phyloP scores from a whole-genome alignment of 352 stramenopile genomes.

The Globisporangium polare region DNA sequence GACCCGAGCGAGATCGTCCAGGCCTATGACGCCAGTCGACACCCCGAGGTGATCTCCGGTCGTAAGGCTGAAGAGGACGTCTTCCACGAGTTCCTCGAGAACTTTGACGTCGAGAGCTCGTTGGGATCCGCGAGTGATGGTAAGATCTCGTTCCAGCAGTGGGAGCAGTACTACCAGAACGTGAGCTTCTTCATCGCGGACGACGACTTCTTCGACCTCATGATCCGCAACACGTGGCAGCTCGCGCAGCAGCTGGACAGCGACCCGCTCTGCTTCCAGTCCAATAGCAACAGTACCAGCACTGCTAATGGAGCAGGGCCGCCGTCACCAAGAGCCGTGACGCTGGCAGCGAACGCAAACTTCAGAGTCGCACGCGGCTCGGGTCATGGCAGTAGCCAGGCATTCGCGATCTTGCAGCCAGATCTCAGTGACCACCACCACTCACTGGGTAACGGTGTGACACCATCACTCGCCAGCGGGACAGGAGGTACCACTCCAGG shows the following conservation, averaged over 20 bases:
- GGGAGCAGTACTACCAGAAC: slow-evolving; percentile 88
- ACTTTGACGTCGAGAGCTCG: slow-evolving; percentile 56
- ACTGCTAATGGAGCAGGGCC: not conserved
- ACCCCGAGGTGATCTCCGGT: slow-evolving; percentile 72
- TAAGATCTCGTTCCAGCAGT: slow-evolving; percentile 45
- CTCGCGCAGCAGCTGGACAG: slow-evolving; percentile 20
- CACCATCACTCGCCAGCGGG: slow-evolving; percentile 1
- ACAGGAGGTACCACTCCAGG: not conserved
- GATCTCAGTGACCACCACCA: slow-evolving; percentile 34
- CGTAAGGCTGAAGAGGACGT: slow-evolving; percentile 49
- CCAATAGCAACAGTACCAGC: not conserved
- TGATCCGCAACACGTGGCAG: slow-evolving; percentile 87
- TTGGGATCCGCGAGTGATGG: slow-evolving; percentile 3
- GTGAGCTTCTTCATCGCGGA: slow-evolving; percentile 81
- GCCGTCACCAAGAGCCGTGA: not conserved
- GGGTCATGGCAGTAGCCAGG: slow-evolving; percentile 48
- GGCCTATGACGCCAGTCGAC: slow-evolving; percentile 56
- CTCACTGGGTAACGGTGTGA: not conserved
- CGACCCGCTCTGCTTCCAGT: not conserved
- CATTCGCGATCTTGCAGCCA: slow-evolving; percentile 59
- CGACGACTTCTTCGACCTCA: slow-evolving; percentile 90
- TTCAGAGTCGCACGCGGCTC: slow-evolving; percentile 24
- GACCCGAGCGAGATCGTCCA: slow-evolving; percentile 64
- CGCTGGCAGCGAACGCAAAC: not conserved
- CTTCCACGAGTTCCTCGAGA: slow-evolving; percentile 77